Base-by-base conservation (phyloP, 768 basidiomycete genomes). In the Strobilomyces echinocephalus region DNA sequence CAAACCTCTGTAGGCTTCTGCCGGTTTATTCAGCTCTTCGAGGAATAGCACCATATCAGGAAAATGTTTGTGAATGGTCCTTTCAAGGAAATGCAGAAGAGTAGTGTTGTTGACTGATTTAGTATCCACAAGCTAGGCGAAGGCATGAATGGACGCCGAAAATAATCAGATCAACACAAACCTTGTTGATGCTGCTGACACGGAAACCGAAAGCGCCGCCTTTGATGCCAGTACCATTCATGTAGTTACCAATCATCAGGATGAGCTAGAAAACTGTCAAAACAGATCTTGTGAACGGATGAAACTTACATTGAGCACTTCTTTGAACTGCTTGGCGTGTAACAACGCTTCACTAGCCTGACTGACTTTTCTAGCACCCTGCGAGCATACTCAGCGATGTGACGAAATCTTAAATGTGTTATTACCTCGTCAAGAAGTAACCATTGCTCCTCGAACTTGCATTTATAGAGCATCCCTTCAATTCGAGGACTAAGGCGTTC, bases 121-220 rank as follows among this genome's bases (percentile, higher is more conserved):
- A 5, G 95, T 99, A 66, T 99, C 97, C 36, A 97, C 95, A 49
- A 99, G 78, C 93, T 95, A 59, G 6, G 36, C 26, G 54, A 48
- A 50, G 14, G n/a, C 1, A 21, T 60, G 31, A 34, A 38, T 38
- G 16, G 61, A 33, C 24, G 46, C n/a, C 8, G 36, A 42, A 4
- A 24, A 46, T 38, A 50, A 21, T 9, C 7, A 45, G 18, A 20
- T 57, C 54, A 14, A 41, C 5, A 41, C 73, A 57, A 63, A 86
- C 93, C 79, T 94, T 94, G 74, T 99, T 98, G 71, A 99, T 95
- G 69, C 94, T 95, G 73, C 91, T 93, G 49, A 98, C 84, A 63
- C 89, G 84, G 81, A 99, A 99, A 54, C 95, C 95, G 62, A 91
- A 95, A 1, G 97, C 97, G 31, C 95, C 95, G 51, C 95, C 95